Conservation (phyloP, 805 yeast species). For the Yamadazyma paraphyllophila region DNA sequence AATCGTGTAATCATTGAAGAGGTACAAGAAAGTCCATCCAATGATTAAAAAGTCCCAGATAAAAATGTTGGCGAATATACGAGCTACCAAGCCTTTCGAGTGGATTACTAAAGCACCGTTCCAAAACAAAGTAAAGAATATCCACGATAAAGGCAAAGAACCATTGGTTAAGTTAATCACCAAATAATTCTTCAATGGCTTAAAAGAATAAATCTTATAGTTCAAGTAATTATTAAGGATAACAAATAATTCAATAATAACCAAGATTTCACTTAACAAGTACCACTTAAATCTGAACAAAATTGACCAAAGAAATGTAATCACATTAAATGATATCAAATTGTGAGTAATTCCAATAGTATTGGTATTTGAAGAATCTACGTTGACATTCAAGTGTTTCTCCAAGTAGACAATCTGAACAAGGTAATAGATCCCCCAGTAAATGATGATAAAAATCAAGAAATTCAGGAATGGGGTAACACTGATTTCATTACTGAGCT, state of each 20-base stretch:
- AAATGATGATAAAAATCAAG: constrained; percentile 46
- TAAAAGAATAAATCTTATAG: constrained; percentile 58
- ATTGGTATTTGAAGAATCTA: constrained; percentile 14
- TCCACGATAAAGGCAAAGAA: constrained; percentile 76
- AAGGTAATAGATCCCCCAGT: constrained; percentile 55
- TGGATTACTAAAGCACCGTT: constrained; percentile 77
- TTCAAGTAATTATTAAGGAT: constrained; percentile 52
- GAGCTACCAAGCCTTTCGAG: constrained; percentile 55
- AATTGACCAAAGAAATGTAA: constrained; percentile 62
- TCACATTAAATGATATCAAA: constrained; percentile 59
- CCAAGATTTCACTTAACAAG: constrained; percentile 55
- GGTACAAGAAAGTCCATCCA: constrained; percentile 55
- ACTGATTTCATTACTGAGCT: constrained; percentile 49
- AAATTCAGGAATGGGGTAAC: constrained; percentile 73
- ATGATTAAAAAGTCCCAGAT: constrained; percentile 76
- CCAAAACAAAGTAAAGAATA: constrained; percentile 74
- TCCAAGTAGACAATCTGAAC: constrained; percentile 51
- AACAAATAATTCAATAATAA: constrained; percentile 60
- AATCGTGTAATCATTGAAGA: constrained; percentile 68
- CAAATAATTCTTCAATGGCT: constrained; percentile 51
- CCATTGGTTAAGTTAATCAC: constrained; percentile 63
- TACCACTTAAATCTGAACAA: constrained; percentile 60
- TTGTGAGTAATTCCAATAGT: constrained; percentile 33
- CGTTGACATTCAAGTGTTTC: constrained; percentile 10
- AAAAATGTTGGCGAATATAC: constrained; percentile 68